These are phyloP conservation scores for Ogataea pignaliae DNA, from an alignment of 805 yeast genomes.

Conservation along the genomic window DNA sequence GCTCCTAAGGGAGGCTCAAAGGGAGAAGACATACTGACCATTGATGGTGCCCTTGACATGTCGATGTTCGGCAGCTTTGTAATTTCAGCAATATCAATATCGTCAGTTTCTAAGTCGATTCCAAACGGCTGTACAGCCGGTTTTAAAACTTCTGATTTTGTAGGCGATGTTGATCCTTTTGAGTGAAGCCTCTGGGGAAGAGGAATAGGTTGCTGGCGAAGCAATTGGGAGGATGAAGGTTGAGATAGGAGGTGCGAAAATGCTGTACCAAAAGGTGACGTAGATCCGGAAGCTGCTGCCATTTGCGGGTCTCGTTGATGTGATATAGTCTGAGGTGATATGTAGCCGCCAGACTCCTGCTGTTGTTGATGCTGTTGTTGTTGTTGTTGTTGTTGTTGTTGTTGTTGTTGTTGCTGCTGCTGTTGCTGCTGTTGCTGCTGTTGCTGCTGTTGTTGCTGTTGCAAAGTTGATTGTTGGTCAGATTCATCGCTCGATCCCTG, in stretches of 20 bases:
- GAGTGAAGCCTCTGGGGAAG: not conserved
- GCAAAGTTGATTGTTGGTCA: not conserved
- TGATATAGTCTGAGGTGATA: not conserved
- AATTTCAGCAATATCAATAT: constrained; percentile 16
- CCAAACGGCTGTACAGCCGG: constrained; percentile 11
- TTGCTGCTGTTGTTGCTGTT: not conserved
- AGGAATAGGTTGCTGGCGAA: not conserved
- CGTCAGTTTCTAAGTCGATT: constrained; percentile 23
- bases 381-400: not conserved
- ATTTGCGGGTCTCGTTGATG: not conserved
- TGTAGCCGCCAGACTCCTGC: not conserved
- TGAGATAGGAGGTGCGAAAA: not conserved
- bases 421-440: constrained; percentile 1
- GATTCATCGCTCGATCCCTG: not conserved
- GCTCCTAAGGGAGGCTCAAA: not conserved
- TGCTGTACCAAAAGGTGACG: not conserved
- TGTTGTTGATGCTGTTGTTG: not conserved
- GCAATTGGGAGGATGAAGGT: not conserved
- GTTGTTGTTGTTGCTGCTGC: not conserved
- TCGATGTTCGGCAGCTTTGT: constrained; percentile 14
- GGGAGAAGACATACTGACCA: constrained; percentile 11
- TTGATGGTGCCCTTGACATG: constrained; percentile 23
- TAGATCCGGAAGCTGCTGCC: no score
- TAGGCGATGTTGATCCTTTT: not conserved
- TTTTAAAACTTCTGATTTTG: not conserved